phyloP scores from a whole-genome alignment of 1,284 basidiomycete species.

The Waitea zeae region DNA sequence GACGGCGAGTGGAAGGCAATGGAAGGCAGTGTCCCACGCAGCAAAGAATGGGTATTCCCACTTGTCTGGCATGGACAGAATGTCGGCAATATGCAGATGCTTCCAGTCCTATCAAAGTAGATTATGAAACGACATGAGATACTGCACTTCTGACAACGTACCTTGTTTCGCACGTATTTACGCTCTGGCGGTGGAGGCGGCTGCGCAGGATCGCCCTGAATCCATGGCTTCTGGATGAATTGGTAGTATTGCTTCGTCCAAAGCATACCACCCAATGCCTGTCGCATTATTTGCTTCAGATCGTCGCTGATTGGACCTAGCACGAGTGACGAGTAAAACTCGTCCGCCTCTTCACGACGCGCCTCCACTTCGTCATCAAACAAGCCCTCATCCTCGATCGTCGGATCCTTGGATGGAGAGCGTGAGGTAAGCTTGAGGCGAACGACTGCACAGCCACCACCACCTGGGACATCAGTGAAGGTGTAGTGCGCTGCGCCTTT shows the following conservation, averaged over 20 bases:
- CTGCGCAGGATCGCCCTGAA: constrained; percentile 88
- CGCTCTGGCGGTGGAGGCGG: constrained; percentile 86
- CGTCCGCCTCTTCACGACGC: constrained; percentile 81
- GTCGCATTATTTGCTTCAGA: constrained; percentile 89
- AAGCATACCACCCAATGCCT: constrained; percentile 96
- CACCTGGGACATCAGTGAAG: constrained; percentile 76
- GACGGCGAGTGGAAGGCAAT: constrained; percentile 92
- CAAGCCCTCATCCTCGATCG: constrained; percentile 73
- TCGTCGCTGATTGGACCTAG: constrained; percentile 80
- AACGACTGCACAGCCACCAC: constrained; percentile 91
- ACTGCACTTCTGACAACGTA: constrained; percentile 14
- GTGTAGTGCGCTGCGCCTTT: constrained; percentile 87
- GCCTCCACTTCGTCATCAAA: constrained; percentile 89
- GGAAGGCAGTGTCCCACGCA: constrained; percentile 94
- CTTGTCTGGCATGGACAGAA: constrained; percentile 98
- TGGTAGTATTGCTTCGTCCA: constrained; percentile 98
- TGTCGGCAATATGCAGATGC: constrained; percentile 89
- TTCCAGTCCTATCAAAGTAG: constrained; percentile 60
- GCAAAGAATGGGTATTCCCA: constrained; percentile 99
- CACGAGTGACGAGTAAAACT: constrained; percentile 79
- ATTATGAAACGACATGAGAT: not conserved
- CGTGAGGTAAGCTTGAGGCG: constrained; percentile 83
- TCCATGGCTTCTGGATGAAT: constrained; percentile 93
- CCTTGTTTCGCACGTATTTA: constrained; percentile 74
- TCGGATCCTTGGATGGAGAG: constrained; percentile 57